phyloP scores from a whole-genome alignment of 179 eudicot species.

The Silene vulgaris region DNA sequence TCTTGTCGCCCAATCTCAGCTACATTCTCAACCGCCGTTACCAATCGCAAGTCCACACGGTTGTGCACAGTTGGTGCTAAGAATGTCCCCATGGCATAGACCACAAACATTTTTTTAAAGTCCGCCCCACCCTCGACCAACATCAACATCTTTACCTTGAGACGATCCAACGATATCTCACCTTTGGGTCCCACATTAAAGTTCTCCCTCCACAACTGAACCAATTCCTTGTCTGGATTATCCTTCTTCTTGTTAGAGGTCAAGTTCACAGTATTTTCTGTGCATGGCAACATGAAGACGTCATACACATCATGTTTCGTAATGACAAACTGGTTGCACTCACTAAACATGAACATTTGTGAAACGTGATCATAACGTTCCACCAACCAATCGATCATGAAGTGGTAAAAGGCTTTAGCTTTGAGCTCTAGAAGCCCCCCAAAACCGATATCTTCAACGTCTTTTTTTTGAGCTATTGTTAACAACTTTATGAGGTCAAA shows the following conservation, averaged over 20 bases:
- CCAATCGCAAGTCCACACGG: not conserved
- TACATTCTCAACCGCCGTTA: not conserved
- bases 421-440: not conserved
- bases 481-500: not conserved
- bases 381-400: not conserved
- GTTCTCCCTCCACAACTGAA: not conserved
- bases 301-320: not conserved
- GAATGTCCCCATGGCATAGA: not conserved
- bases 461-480: not conserved
- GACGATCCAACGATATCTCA: not conserved
- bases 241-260: not conserved
- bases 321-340: not conserved
- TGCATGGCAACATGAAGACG: conserved; percentile 1
- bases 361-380: not conserved
- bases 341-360: not conserved
- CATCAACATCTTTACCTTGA: not conserved
- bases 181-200: not conserved
- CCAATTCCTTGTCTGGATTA: not conserved
- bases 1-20: not conserved
- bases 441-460: not conserved
- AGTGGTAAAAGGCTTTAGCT: not conserved
- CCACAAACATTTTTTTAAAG: not conserved
- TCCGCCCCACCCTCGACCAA: not conserved
- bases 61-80: conserved; percentile 6
- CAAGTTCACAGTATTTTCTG: not conserved